Conservation (phyloP, 306 rosid species). For the Trifolium dubium region DNA sequence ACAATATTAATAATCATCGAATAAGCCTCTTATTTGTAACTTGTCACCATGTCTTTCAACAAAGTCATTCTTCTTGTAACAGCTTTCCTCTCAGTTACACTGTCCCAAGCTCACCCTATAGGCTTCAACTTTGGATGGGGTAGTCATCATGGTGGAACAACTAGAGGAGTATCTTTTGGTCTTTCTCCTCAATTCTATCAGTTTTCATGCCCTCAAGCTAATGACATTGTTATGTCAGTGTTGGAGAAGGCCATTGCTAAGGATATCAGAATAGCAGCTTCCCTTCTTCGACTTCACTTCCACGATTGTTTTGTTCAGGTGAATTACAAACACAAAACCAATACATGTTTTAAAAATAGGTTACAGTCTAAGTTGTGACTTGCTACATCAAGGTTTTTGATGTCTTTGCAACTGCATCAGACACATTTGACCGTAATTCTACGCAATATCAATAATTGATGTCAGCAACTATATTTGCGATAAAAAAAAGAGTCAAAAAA, state of each 20-base stretch:
- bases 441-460: background rate
- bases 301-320: conserved; percentile 91
- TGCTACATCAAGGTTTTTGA: background rate
- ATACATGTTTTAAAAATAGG: background rate
- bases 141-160: conserved; percentile 48
- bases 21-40: conserved; percentile 6
- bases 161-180: conserved; percentile 47
- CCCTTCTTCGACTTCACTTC: conserved; percentile 82
- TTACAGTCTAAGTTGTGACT: background rate
- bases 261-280: conserved; percentile 73
- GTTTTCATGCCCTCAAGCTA: conserved; percentile 78
- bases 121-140: conserved; percentile 67
- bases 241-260: conserved; percentile 64
- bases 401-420: background rate
- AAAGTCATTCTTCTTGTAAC: conserved; percentile 38
- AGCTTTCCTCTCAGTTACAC: conserved; percentile 41
- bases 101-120: conserved; percentile 55
- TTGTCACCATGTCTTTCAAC: conserved; percentile 51
- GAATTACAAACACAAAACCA: background rate
- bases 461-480: background rate
- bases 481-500: no score
- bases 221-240: conserved; percentile 82
- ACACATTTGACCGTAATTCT: background rate
- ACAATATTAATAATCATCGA: conserved; percentile 6
- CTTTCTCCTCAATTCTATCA: conserved; percentile 72